Base-by-base conservation (phyloP, 768 basidiomycete genomes). In the Daedaleopsis sinensis region DNA sequence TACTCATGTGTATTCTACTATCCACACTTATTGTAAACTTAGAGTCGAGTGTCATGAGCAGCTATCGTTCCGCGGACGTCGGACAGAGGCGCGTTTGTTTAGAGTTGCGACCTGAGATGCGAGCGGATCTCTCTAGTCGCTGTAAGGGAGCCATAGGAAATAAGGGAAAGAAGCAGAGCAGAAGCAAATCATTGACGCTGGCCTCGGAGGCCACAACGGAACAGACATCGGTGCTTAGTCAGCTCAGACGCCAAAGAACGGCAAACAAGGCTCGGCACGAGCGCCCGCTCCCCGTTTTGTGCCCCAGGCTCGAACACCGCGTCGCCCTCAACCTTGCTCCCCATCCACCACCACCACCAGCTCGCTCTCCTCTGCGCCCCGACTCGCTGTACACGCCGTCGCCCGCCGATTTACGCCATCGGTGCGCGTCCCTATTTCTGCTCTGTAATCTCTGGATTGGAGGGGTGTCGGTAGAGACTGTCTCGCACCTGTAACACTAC, bases 401-500 rank as follows among this genome's bases (percentile, higher is more conserved):
- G 6, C n/a, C 32, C 55, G 35, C 32, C 55, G 44, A 43, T 27
- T 35, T 36, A 43, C 43, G 23, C 19, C 19, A 24, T 49, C 23
- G 38, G 32, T 18, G 39, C 44, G 36, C 35, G 12, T 21, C n/a
- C n/a, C 57, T 56, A 16, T 24, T n/a, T 44, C 54, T 44, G 18
- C 54, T 43, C 37, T 44, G 54, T 55, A 55, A 55, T 53, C 36
- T 42, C 47, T 49, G 47, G 47, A 21, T 59, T 52, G 57, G 63
- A 59, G 57, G 57, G 49, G 62, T 58, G 60, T 64, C 54, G 36
- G 67, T 67, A 63, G 60, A 62, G 54, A 37, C 50, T 58, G 62
- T 65, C 60, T 63, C 59, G 60, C 65, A 61, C 63, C 67, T 72
- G 71, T 73, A 73, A 66, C 68, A 61, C 59, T 69, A 69, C 68